Base-by-base conservation (phyloP, 2,329 filamentous ascomycete genomes). In the Cordyceps farinosa region DNA sequence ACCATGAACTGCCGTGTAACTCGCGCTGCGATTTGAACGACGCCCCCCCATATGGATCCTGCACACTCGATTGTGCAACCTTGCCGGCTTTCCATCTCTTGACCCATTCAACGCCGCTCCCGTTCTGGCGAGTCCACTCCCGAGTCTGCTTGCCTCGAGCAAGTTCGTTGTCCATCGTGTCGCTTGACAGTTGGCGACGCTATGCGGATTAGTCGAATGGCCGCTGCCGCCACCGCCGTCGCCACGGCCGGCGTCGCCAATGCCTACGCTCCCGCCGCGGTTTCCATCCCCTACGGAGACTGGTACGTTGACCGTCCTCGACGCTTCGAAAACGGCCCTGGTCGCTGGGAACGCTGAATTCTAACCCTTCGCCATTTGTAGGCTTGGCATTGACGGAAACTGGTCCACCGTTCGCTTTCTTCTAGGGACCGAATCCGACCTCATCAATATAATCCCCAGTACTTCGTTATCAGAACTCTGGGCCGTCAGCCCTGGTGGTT, bases 401-500 rank as follows among this genome's bases (percentile, higher is more conserved):
- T 93, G 90, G 90, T 91, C 89, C 17, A 85, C 88, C 7, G 85
- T 91, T 67, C 80, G 79, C 13, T 78, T 92, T 53, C 65, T 68
- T 6, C 65, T 83, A 77, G 68, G 79, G 83, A 74, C 76, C 27
- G 67, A 73, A 10, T 69, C 69, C 7, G 71, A 77, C 60, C 36
- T 67, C 10, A 70, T 79, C 64, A 73, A 77, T 67, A 73, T 80
- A 38, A 70, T 80, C 13, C 80, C 88, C 58, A 91, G 87, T 69
- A 92, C 89, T 6, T 82, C 84, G 13, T 80, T 87, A 48, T 90
- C 90, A 42, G 88, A 91, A 73, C 86, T 88, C 50, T 91, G 89
- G 88, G 82, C 86, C 3, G 78, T 92, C 45, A 80, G 87, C 59
- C 77, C 81, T 1, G 78, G 80, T 64, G 87, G 85, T 62, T 89